Evolutionary conservation across 2,329 filamentous ascomycete species (phyloP), one percentile per base, ranked within the genome.

Genomic region (Fusarium algeriense): DNA sequence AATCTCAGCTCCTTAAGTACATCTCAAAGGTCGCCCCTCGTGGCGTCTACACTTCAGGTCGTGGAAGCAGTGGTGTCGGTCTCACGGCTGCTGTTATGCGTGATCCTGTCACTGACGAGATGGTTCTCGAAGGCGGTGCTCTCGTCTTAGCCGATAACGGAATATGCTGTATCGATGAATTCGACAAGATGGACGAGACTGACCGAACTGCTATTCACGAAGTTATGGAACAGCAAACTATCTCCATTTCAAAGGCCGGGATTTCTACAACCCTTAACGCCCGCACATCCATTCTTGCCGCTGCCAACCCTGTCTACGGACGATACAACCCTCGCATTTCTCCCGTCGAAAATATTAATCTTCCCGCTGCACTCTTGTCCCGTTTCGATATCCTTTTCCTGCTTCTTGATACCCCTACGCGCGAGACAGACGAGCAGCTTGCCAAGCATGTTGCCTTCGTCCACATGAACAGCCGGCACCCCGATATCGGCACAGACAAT

Each of bases 331-430:
- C 96, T 61, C 93, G 94, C 70, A 92, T 99, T 76, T 98, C 95
- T 1, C 96, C 96, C 1, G 95, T 99, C 30, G 96, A 99, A 82
- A 99, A 99, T 82, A 99, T 99, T 83, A 99, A 99, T 82, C 90
- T 99, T 43, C 96, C 96, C n/a, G 96, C 96, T 20, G 96, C 96
- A 23, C 89, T 99, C 23, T 89, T 99, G 59, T 98, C 95, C 65
- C 93, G 96, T 89, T 99, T 99, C 83, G 96, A 99, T 81, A 88
- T 99, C 74, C 89, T 99, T 74, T 99, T 98, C 87, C 87, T 99
- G 49, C 95, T 99, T 76, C 92, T 99, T 64, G 96, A 99, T 84
- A 97, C 94, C 40, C 95, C 96, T 5, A 91, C 91, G 20, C 92
- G 94, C 70, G 96, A 99, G 74, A 88, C 89, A 1, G 96, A 99